A percentile compares a stretch with the other conserved stretches of the same genome.
Conservation (phyloP, 352 stramenopile genomes). For the Pythium sp. region DNA sequence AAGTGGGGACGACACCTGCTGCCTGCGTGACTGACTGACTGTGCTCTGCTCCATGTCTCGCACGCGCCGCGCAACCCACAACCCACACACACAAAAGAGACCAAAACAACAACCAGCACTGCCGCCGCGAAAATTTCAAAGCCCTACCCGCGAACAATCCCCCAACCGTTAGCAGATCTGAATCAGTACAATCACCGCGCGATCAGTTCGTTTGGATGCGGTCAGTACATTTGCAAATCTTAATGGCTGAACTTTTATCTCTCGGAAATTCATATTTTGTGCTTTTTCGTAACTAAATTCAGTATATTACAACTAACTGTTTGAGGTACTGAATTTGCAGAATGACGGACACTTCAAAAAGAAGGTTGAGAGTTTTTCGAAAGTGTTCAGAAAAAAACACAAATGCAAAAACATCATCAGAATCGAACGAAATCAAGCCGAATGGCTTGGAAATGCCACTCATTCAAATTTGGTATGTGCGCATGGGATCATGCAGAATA, state of each 20-base stretch:
- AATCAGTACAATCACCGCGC: not conserved
- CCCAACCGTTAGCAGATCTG: not conserved
- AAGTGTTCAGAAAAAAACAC: not conserved
- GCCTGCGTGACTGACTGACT: not conserved
- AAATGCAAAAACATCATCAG: not conserved
- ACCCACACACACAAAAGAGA: not conserved
- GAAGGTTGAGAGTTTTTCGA: not conserved
- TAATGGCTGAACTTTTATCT: not conserved
- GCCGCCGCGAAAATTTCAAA: conserved; percentile 66
- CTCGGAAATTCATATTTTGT: not conserved
- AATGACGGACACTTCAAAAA: not conserved
- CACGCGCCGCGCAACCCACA: not conserved
- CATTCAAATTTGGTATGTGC: not conserved
- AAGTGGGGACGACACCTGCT: not conserved
- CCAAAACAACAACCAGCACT: conserved; percentile 10
- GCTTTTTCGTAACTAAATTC: not conserved
- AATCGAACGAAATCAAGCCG: not conserved
- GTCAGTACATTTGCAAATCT: not conserved
- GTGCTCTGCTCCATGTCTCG: not conserved
- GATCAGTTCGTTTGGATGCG: not conserved
- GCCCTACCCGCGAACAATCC: conserved; percentile 34
- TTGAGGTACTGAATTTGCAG: not conserved
- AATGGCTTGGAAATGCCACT: not conserved
- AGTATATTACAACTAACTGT: not conserved
- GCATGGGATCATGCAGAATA: too few species aligned